Base-by-base conservation (phyloP, 139 green algal species). In the Eudorina sp. region DNA sequence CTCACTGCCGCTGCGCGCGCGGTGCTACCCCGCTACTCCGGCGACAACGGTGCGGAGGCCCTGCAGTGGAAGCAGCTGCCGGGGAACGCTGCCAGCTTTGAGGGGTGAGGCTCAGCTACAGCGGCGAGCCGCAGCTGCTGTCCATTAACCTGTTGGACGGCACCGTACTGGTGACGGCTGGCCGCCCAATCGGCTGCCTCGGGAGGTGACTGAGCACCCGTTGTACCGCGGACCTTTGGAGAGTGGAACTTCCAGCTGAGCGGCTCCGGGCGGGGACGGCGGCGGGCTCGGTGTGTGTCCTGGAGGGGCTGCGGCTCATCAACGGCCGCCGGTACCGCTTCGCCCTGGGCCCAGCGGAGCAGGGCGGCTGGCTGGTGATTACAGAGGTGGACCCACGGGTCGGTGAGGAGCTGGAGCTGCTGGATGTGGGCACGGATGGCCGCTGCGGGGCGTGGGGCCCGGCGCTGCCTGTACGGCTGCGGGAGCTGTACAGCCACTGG, bases 171-270 rank as follows among this genome's bases (percentile, higher is more conserved):
- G 31, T 91, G 82, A 90, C 88, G 90, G 90, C 51, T 70, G 53
- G 66, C 91, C 90, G 23, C 93, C 91, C 11, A 77, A 62, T 29
- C 75, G 89, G 5, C 82, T 94, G 81, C 93, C 93, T 1, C 58
- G 41, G 0, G 91, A 89, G n/a, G 83, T 95, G 7, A 70, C 88
- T 0, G n/a, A 73, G 16, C 92, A 95, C 84, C 90, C 75, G 3
- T 43, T 94, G 68, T 95, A 94, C 88, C 25, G 18, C 86, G 92
- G 2, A 90, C 70, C 38, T 95, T 95, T 91, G 92, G 92, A 4
- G n/a, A 40, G 51, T 78, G n/a, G 18, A 91, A 92, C 73, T 94
- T 95, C 84, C 89, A 95, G 77, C 91, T 95, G 58, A n/a, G n/a
- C n/a, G n/a, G n/a, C n/a, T n/a, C n/a, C n/a, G n/a, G n/a, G 84